Evolutionary conservation across 2,329 filamentous ascomycete species (phyloP).

Genomic region (Hypoxylon sp.): DNA sequence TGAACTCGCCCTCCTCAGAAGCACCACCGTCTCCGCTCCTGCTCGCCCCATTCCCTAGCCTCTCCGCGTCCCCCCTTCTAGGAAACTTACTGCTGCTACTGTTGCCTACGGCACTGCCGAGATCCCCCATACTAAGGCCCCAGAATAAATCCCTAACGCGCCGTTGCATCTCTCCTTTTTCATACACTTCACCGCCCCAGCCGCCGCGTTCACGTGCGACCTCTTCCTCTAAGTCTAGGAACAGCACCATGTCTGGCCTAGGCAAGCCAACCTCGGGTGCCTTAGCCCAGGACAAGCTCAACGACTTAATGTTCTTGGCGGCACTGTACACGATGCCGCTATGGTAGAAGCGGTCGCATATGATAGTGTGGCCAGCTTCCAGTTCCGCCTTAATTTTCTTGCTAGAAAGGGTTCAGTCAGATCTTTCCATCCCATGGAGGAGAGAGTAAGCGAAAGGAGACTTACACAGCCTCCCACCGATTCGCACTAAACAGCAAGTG

Average conservation of each 20-base stretch:
- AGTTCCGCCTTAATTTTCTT: constrained; percentile 69
- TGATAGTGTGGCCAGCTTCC: constrained; percentile 77
- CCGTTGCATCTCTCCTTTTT: constrained; percentile 85
- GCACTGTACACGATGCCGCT: constrained; percentile 94
- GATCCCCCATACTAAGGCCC: constrained; percentile 65
- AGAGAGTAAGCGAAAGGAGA: constrained; percentile 33
- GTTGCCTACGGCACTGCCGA: constrained; percentile 53
- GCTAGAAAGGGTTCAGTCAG: constrained; percentile 52
- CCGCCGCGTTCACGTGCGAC: constrained; percentile 83
- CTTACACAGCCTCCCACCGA: constrained; percentile 81
- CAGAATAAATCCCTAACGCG: constrained; percentile 83
- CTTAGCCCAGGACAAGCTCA: constrained; percentile 84
- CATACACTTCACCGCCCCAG: constrained; percentile 91
- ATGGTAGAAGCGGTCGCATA: constrained; percentile 96
- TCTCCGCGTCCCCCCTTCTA: constrained; percentile 31
- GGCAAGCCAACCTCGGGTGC: constrained; percentile 89
- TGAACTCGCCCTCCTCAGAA: constrained; percentile 56
- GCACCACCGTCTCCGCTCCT: constrained; percentile 37
- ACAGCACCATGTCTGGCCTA: constrained; percentile 87
- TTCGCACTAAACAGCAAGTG: constrained; percentile 93
- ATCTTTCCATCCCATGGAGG: neutral
- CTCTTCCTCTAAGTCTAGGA: constrained; percentile 84
- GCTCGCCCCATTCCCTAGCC: constrained; percentile 38
- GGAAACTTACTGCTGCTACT: constrained; percentile 31
- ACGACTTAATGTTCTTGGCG: constrained; percentile 81